Base-by-base conservation (phyloP, 108 stramenopile species). In the Nitzschia sp. region DNA sequence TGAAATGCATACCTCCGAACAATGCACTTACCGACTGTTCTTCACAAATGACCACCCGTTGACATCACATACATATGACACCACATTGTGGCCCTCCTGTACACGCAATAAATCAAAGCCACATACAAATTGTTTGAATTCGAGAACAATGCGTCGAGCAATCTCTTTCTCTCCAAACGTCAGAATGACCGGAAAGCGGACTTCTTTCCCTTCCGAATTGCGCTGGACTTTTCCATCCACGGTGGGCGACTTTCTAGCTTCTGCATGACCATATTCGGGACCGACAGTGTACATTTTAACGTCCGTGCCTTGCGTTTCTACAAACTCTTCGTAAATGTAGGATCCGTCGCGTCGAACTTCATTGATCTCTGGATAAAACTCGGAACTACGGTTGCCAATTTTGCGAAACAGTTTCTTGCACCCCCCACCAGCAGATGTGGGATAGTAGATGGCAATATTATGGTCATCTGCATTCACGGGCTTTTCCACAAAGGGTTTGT, bases 401-500 rank as follows among this genome's bases (percentile, higher is more conserved):
- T 99, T 99, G 0, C 98, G 95, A 82, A 99, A 99, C 9, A 98
- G 86, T 53, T 93, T 96, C 69, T 98, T 98, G 68, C 96, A 96
- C 5, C 99, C 99, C 0, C 98, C 98, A 3, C 99, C 98, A 17
- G 95, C 95, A n/a, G 82, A 85, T 19, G 90, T 81, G 0, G 97
- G 99, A 69, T 98, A 99, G 72, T 99, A 99, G 46, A 98, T 88
- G 74, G 90, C 75, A 75, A 99, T 93, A 80, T 98, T 98, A 74
- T 99, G 99, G 78, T 99, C 98, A 68, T 99, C 99, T 3, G 98
- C 96, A 76, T 99, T 92, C 5, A 97, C 97, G 1, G 99, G 99
- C 81, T 99, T 99, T 74, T 99, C 99, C 5, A 99, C 98, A 67
- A 99, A 98, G 6, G 99, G 99, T 74, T 99, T 99, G 83, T 98